These are phyloP conservation scores for Neurospora hispaniola DNA, from an alignment of 495 filamentous ascomycete species.

Conservation along the genomic window DNA sequence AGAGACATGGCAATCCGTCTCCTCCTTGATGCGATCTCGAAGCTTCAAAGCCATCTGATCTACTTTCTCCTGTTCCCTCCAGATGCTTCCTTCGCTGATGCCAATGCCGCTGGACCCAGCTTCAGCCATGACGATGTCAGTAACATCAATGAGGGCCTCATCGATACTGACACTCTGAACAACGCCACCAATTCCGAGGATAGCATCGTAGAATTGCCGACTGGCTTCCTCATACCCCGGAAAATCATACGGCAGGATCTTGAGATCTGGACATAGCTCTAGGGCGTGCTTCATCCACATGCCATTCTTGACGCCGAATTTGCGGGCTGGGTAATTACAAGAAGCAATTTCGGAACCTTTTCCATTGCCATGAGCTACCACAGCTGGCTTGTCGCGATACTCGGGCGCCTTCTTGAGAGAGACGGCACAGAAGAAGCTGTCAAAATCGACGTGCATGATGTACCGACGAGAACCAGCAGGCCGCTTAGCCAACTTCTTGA, in stretches of 20 bases:
- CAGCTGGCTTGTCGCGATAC: slow-evolving; percentile 69
- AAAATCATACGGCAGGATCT: slow-evolving; percentile 87
- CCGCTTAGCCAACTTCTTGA: slow-evolving; percentile 26
- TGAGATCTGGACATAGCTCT: slow-evolving; percentile 73
- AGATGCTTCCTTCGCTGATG: slow-evolving; percentile 59
- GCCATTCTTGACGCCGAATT: slow-evolving; percentile 82
- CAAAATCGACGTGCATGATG: slow-evolving; percentile 92
- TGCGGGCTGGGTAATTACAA: slow-evolving; percentile 86
- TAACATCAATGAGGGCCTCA: slow-evolving; percentile 79
- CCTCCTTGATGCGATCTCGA: slow-evolving; percentile 55
- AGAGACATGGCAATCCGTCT: slow-evolving; percentile 77
- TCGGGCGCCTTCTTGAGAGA: slow-evolving; percentile 70
- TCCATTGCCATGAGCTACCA: slow-evolving; percentile 77
- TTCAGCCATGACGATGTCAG: slow-evolving; percentile 50
- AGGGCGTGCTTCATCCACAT: slow-evolving; percentile 97
- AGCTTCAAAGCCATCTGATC: slow-evolving; percentile 60
- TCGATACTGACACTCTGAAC: slow-evolving; percentile 97
- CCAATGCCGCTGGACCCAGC: slow-evolving; percentile 60
- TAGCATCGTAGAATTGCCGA: slow-evolving; percentile 71
- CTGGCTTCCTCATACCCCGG: slow-evolving; percentile 90
- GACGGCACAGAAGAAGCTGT: slow-evolving; percentile 94
- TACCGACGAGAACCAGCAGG: slow-evolving; percentile 61
- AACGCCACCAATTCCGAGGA: slow-evolving; percentile 65
- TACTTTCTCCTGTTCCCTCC: slow-evolving; percentile 72
- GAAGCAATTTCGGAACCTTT: slow-evolving; percentile 90